Base-by-base conservation (phyloP, 768 basidiomycete species). In the Boletus vermiculosoides region DNA sequence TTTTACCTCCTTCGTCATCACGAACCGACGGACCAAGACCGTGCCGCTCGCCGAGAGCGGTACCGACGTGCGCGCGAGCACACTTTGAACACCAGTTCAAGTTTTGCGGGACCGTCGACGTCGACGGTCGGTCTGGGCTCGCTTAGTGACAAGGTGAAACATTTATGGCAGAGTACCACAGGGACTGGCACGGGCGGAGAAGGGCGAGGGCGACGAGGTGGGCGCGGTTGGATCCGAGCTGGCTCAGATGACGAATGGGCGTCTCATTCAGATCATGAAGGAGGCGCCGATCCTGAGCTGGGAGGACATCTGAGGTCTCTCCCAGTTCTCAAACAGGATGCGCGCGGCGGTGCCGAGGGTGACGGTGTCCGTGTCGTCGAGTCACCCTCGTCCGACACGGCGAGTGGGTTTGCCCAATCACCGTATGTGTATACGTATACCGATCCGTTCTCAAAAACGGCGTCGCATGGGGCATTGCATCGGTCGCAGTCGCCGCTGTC, bases 1-100 rank as follows among this genome's bases (percentile, higher is more conserved):
- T 78, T 80, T 67, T 77, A 80, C 62, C 80, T 90, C 36, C 73
- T 88, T 18, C 78, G 80, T 41, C 69, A 81, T 48, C 76, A 82
- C 65, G 74, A 75, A 37, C 76, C 77, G 28, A 74, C 73, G 36
- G 73, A 78, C 30, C 71, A 72, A 57, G 74, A 78, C 18, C 76
- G 76, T 12, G 67, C 70, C 11, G 63, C 63, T 4, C 73, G 74
- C 23, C 70, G 71, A 37, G 71, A 70, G 33, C 68, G 64, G 15
- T 69, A 70, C 44, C 68, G 60, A 16, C 66, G 61, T n/a, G 64
- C 68, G 23, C 66, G 66, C 44, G 68, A 58, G 61, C 69, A 62
- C 48, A 40, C 45, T 22, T 58, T 61, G 25, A 41, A 44, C 20
- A 50, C 62, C 51, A 48, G 45, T 50, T 61, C 65, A 28, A 66